A percentile compares a stretch with the other conserved stretches of the same genome.
phyloP scores from a whole-genome alignment of 2,329 filamentous ascomycete species.

The Bipolaris bicolor region DNA sequence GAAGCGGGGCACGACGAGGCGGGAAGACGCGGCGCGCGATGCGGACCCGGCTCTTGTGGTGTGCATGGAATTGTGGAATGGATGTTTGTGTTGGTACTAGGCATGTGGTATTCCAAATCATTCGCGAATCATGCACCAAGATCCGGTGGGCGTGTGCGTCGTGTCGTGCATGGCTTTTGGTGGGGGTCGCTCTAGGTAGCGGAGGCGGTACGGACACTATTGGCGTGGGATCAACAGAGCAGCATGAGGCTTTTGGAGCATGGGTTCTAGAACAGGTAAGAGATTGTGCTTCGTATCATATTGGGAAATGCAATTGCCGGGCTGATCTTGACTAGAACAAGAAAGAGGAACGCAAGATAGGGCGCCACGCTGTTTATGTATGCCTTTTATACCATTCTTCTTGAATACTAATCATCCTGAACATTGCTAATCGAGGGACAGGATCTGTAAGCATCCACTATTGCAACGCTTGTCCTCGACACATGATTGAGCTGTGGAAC shows the following conservation, averaged over 20 bases:
- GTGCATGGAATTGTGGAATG: background rate
- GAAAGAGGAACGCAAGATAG: background rate
- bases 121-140: background rate
- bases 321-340: background rate
- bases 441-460: background rate
- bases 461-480: background rate
- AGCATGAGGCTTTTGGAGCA: background rate
- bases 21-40: background rate
- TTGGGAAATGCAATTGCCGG: background rate
- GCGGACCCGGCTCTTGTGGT: background rate
- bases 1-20: slow-evolving; percentile 5
- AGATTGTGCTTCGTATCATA: background rate
- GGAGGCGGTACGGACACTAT: background rate
- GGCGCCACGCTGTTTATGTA: background rate
- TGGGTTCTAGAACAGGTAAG: background rate
- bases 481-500: background rate
- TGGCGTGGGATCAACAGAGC: background rate
- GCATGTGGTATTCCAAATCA: background rate
- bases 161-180: background rate
- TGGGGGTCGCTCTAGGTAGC: background rate
- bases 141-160: background rate
- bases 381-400: background rate
- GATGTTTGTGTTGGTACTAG: background rate
- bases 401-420: background rate
- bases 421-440: background rate